These are phyloP conservation scores for Gastrodia elata DNA, from an alignment of 106 monocot species.

Conservation along the genomic window DNA sequence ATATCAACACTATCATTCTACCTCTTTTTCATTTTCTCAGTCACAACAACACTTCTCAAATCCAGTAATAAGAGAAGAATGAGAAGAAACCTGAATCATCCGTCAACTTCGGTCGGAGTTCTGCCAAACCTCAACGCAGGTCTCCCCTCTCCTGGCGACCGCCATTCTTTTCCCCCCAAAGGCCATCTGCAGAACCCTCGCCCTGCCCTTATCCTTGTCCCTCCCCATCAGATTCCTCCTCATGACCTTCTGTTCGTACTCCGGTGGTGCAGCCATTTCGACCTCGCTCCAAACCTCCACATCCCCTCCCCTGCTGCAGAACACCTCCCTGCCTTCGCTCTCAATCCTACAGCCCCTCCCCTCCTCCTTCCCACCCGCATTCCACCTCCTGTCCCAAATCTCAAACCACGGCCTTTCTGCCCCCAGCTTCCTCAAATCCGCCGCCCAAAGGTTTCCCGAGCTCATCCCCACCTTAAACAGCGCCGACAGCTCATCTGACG, in stretches of 20 bases:
- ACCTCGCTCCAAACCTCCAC: slow-evolving; percentile 64
- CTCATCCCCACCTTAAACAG: slow-evolving; percentile 54
- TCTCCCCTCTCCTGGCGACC: slow-evolving; percentile 56
- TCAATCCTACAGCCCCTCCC: slow-evolving; percentile 47
- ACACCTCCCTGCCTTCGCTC: slow-evolving; percentile 40
- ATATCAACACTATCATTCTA: no score
- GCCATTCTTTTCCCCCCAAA: slow-evolving; percentile 82
- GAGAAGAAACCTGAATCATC: background rate
- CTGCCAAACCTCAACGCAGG: slow-evolving; percentile 60
- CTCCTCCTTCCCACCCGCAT: slow-evolving; percentile 28
- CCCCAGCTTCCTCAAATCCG: slow-evolving; percentile 41
- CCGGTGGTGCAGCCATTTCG: slow-evolving; percentile 12
- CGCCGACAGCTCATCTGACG: slow-evolving; percentile 22
- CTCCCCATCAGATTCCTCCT: slow-evolving; percentile 57
- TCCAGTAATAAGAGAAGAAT: no score
- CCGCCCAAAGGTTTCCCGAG: slow-evolving; percentile 38
- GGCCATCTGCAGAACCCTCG: slow-evolving; percentile 41
- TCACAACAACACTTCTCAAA: no score
- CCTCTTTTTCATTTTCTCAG: no score
- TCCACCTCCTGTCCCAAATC: slow-evolving; percentile 15
- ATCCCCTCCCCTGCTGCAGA: slow-evolving; percentile 38
- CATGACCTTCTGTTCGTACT: slow-evolving; percentile 40
- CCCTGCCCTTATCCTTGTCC: slow-evolving; percentile 33
- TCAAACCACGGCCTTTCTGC: slow-evolving; percentile 20
- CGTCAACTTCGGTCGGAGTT: slow-evolving; percentile 5